These are phyloP conservation scores for Xylaria longipes DNA, from an alignment of 495 filamentous ascomycete genomes.

Conservation along the genomic window DNA sequence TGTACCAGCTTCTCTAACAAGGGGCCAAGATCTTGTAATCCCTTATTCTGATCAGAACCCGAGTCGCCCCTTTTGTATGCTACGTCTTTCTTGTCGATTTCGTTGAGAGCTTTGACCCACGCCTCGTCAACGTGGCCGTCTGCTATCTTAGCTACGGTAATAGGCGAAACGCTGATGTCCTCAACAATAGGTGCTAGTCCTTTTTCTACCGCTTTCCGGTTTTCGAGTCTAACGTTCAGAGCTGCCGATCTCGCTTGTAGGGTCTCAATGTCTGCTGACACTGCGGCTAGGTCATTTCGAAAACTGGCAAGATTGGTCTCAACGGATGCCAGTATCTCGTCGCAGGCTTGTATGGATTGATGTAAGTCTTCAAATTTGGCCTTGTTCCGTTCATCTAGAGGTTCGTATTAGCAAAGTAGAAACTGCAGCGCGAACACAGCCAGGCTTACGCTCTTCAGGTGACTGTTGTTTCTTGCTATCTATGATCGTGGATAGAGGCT, in stretches of 20 bases:
- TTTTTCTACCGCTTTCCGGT: conserved; percentile 87
- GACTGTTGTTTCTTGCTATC: conserved; percentile 68
- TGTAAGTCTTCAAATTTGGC: conserved; percentile 92
- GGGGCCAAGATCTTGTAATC: conserved; percentile 81
- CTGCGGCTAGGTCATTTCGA: conserved; percentile 85
- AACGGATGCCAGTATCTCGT: conserved; percentile 91
- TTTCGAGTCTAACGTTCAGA: conserved; percentile 86
- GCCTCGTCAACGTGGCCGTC: conserved; percentile 90
- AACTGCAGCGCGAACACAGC: conserved; percentile 3
- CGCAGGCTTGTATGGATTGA: conserved; percentile 84
- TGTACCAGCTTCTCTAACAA: conserved; percentile 81
- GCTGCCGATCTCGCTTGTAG: conserved; percentile 84
- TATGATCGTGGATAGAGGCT: conserved; percentile 43
- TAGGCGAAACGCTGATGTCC: conserved; percentile 85
- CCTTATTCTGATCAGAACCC: conserved; percentile 69
- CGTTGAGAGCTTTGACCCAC: conserved; percentile 85
- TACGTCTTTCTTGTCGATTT: conserved; percentile 78
- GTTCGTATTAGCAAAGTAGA: conserved; percentile 24
- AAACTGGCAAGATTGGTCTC: conserved; percentile 91
- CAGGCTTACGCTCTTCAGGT: conserved; percentile 73
- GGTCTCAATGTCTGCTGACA: conserved; percentile 93
- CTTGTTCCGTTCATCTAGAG: conserved; percentile 79
- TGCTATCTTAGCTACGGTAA: conserved; percentile 77
- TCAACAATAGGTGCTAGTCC: conserved; percentile 89
- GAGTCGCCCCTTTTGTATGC: conserved; percentile 71